Evolutionary conservation across 805 yeast species (phyloP).

Genomic region (Candida rishiriensis): DNA sequence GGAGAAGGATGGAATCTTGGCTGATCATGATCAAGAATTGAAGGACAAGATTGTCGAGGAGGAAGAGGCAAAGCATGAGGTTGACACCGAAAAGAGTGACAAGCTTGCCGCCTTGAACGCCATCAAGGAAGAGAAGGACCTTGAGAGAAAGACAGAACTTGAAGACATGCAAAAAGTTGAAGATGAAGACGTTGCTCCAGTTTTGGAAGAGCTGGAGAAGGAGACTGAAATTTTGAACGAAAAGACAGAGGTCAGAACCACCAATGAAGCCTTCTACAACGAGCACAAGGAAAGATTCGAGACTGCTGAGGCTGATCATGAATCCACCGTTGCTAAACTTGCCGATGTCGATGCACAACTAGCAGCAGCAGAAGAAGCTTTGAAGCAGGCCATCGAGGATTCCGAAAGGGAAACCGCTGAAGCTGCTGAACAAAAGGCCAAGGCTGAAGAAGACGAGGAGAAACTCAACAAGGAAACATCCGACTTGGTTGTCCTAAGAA

Average conservation of each 20-base stretch:
- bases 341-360: slow-evolving; percentile 38
- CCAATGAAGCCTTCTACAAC: slow-evolving; percentile 38
- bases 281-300: slow-evolving; percentile 44
- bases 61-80: slow-evolving; percentile 36
- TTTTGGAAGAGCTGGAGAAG: slow-evolving; percentile 44
- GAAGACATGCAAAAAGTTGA: slow-evolving; percentile 45
- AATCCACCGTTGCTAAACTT: slow-evolving; percentile 40
- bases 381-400: slow-evolving; percentile 29
- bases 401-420: slow-evolving; percentile 27
- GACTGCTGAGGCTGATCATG: slow-evolving; percentile 36
- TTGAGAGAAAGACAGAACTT: slow-evolving; percentile 43
- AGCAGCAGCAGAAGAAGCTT: slow-evolving; percentile 35
- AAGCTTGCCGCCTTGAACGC: slow-evolving; percentile 40
- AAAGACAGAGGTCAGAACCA: slow-evolving; percentile 47
- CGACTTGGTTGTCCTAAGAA: slow-evolving; percentile 28
- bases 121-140: slow-evolving; percentile 40
- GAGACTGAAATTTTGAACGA: slow-evolving; percentile 48
- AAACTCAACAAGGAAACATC: slow-evolving; percentile 25
- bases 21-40: slow-evolving; percentile 42
- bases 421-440: slow-evolving; percentile 19
- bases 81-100: slow-evolving; percentile 38
- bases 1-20: slow-evolving; percentile 33
- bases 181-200: slow-evolving; percentile 51
- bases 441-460: slow-evolving; percentile 26
- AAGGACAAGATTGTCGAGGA: slow-evolving; percentile 34